Percentiles rank a stretch among this genome's conserved stretches.
Conservation (phyloP, 306 rosid genomes). For the Luffa aegyptiaca region DNA sequence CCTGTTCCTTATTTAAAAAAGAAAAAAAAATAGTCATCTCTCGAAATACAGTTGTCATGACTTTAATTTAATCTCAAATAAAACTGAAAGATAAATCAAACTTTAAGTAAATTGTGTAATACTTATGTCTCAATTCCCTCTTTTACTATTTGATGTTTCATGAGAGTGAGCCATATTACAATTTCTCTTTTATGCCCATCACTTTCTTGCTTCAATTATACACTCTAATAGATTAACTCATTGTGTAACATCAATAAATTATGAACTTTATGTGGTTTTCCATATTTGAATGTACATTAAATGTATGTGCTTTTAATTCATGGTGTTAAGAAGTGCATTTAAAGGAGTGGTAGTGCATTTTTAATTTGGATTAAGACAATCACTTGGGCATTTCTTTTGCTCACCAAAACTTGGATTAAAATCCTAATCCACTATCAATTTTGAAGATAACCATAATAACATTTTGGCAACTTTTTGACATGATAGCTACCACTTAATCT, state of each 20-base stretch:
- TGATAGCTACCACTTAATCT: not conserved
- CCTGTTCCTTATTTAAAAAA: too few relatives aligned
- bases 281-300: not conserved
- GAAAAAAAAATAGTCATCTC: too few relatives aligned
- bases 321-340: not conserved
- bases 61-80: not conserved
- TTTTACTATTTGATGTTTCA: not conserved
- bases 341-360: not conserved
- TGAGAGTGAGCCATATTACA: not conserved
- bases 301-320: not conserved
- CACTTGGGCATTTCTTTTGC: not conserved
- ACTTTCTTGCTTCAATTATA: not conserved
- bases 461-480: not conserved
- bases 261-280: not conserved
- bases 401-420: not conserved
- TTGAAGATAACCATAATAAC: not conserved
- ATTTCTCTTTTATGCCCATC: not conserved
- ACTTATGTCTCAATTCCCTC: not conserved
- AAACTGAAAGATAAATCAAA: not conserved
- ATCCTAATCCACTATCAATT: not conserved
- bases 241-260: not conserved
- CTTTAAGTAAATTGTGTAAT: not conserved
- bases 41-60: too few relatives aligned
- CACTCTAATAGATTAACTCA: not conserved
- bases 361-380: conserved; percentile 8